phyloP scores from a whole-genome alignment of 2,329 filamentous ascomycete species.

The Hypoxylon sp. region DNA sequence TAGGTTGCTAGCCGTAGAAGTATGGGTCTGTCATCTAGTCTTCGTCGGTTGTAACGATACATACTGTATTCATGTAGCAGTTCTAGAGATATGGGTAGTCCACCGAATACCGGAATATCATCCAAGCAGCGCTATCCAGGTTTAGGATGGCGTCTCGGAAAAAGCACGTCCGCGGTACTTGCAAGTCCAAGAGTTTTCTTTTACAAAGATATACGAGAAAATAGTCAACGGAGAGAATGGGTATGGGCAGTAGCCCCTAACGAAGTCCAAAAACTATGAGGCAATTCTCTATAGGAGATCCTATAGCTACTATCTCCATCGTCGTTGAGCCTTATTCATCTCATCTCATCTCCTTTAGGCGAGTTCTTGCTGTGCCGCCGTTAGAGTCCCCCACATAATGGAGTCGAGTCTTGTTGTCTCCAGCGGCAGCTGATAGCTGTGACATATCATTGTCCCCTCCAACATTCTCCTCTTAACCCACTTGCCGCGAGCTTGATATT shows the following conservation, averaged over 20 bases:
- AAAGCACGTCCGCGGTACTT: conserved; percentile 36
- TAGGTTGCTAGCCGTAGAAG: conserved; percentile 1
- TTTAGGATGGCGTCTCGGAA: conserved; percentile 33
- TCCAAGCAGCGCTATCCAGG: conserved; percentile 32
- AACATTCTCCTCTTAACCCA: conserved; percentile 33
- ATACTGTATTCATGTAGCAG: conserved; percentile 1
- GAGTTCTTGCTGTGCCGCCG: conserved; percentile 20
- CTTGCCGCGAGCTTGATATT: conserved; percentile 37
- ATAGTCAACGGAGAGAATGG: conserved; percentile 15
- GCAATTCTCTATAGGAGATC: background rate
- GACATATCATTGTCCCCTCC: conserved; percentile 26
- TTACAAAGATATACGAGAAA: conserved; percentile 21
- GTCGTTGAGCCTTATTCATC: conserved; percentile 23
- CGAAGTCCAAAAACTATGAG: background rate
- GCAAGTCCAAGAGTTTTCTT: conserved; percentile 26
- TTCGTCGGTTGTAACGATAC: conserved; percentile 14
- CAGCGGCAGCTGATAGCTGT: conserved; percentile 29
- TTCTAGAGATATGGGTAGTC: conserved; percentile 7
- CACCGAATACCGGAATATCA: conserved; percentile 17
- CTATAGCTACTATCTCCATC: conserved; percentile 16
- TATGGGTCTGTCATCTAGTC: conserved; percentile 10
- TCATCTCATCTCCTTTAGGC: background rate
- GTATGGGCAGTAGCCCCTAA: conserved; percentile 3
- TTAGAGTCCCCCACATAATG: conserved; percentile 34
- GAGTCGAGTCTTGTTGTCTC: conserved; percentile 33